Conservation (phyloP, 1,284 basidiomycete species). For the Pascua sp. region DNA sequence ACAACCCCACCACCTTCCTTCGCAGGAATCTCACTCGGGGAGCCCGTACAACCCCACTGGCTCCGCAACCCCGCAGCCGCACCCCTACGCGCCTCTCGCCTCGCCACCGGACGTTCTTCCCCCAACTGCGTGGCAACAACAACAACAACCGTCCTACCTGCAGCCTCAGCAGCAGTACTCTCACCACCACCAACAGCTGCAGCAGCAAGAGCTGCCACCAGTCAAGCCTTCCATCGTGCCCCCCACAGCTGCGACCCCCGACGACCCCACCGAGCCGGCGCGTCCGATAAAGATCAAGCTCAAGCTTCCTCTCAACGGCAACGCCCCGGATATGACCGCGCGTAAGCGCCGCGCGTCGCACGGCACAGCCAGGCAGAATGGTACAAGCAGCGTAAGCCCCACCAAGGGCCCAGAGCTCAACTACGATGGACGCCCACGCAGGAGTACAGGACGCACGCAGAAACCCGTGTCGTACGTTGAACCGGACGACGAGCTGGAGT, state of each 20-base stretch:
- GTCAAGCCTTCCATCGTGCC: background rate
- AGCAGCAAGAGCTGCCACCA: background rate
- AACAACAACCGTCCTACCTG: slow-evolving; percentile 1
- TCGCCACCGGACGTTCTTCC: background rate
- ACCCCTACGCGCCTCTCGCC: background rate
- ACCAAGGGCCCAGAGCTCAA: too few species aligned
- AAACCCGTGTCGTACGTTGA: too few species aligned
- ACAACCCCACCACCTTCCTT: too few species aligned
- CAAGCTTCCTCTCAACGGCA: slow-evolving; percentile 14
- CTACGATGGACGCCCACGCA: too few species aligned
- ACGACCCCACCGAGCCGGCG: background rate
- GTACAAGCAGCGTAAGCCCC: too few species aligned
- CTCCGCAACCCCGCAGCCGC: background rate
- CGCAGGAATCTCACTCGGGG: too few species aligned
- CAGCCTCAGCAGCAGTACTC: slow-evolving; percentile 3
- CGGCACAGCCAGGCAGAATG: too few species aligned
- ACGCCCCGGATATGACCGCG: too few species aligned
- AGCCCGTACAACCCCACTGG: too few species aligned
- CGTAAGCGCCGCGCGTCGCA: too few species aligned
- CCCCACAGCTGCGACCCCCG: background rate
- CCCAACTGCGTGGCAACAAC: background rate
- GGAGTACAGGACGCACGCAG: too few species aligned
- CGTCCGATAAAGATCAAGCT: slow-evolving; percentile 15
- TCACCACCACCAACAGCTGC: background rate
- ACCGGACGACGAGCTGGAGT: slow-evolving; percentile 22